phyloP scores from a whole-genome alignment of 1,284 basidiomycete genomes.

The Entoloma clypeatum region DNA sequence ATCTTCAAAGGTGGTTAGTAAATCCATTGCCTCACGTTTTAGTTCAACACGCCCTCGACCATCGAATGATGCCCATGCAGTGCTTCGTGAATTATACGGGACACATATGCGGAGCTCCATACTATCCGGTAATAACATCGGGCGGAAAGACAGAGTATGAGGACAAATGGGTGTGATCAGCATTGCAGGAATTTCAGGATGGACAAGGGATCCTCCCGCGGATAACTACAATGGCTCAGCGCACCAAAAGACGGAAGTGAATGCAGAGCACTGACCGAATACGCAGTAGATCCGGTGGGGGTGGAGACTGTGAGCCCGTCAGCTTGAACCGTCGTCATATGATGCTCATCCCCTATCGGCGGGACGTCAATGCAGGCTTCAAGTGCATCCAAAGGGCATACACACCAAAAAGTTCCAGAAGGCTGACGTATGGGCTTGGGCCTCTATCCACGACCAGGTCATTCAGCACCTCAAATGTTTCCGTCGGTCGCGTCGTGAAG shows the following conservation, averaged over 20 bases:
- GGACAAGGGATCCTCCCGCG: slow-evolving; percentile 95
- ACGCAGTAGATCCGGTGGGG: slow-evolving; percentile 97
- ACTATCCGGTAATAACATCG: slow-evolving; percentile 97
- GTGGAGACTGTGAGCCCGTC: slow-evolving; percentile 96
- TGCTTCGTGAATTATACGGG: slow-evolving; percentile 96
- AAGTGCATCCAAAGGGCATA: slow-evolving; percentile 19
- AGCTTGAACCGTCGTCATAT: slow-evolving; percentile 98
- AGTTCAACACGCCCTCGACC: slow-evolving; percentile 95
- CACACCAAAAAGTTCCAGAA: slow-evolving; percentile 94
- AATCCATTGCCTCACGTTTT: slow-evolving; percentile 63
- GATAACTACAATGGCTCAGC: slow-evolving; percentile 59
- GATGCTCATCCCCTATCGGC: slow-evolving; percentile 88
- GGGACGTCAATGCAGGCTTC: background rate
- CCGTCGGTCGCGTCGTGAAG: slow-evolving; percentile 91
- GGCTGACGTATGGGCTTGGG: slow-evolving; percentile 95
- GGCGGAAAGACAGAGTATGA: slow-evolving; percentile 97
- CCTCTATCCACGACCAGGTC: slow-evolving; percentile 98
- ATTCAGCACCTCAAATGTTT: slow-evolving; percentile 97
- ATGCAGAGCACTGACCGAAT: slow-evolving; percentile 63
- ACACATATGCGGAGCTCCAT: slow-evolving; percentile 99
- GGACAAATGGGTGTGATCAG: slow-evolving; percentile 98
- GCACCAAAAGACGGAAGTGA: background rate
- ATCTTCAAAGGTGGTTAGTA: background rate
- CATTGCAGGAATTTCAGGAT: slow-evolving; percentile 96
- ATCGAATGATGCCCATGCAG: slow-evolving; percentile 99